Evolutionary conservation across 306 rosid genomes (phyloP).

Genomic region (Rubus parviflorus): DNA sequence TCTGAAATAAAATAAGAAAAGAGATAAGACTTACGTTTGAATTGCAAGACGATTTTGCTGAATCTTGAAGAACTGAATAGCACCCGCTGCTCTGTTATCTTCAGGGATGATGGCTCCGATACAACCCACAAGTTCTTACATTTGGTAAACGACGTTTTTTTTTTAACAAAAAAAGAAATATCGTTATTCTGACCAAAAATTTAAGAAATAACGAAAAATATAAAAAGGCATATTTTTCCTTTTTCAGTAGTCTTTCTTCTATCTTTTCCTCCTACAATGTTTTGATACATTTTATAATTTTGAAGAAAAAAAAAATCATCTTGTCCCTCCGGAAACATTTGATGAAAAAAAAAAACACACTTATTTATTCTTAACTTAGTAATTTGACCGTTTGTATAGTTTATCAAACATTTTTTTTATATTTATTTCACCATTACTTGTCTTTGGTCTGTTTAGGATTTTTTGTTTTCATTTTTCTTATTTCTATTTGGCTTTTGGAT

Average conservation of each 20-base stretch:
- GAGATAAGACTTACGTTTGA: slow-evolving; percentile 9
- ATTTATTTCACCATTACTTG: too few species aligned
- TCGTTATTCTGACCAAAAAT: neutral
- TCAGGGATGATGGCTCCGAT: slow-evolving; percentile 2
- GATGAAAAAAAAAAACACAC: too few species aligned
- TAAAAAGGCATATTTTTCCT: too few species aligned
- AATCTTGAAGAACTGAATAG: slow-evolving; percentile 37
- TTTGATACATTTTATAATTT: too few species aligned
- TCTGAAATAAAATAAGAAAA: neutral
- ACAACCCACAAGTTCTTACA: slow-evolving; percentile 18
- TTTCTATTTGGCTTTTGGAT: neutral
- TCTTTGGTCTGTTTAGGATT: neutral
- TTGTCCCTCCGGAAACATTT: too few species aligned
- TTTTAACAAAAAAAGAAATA: neutral
- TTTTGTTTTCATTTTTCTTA: neutral
- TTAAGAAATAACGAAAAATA: too few species aligned
- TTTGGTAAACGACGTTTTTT: slow-evolving; percentile 15
- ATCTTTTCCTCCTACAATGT: too few species aligned
- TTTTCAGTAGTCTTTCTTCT: too few species aligned
- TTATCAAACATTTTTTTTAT: neutral
- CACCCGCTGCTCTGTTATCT: slow-evolving; percentile 43
- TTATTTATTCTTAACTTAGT: too few species aligned
- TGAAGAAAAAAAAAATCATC: too few species aligned
- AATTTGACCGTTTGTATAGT: neutral
- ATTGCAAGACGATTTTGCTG: slow-evolving; percentile 13